Base-by-base conservation (phyloP, 805 yeast species). In the Candida oleophila region DNA sequence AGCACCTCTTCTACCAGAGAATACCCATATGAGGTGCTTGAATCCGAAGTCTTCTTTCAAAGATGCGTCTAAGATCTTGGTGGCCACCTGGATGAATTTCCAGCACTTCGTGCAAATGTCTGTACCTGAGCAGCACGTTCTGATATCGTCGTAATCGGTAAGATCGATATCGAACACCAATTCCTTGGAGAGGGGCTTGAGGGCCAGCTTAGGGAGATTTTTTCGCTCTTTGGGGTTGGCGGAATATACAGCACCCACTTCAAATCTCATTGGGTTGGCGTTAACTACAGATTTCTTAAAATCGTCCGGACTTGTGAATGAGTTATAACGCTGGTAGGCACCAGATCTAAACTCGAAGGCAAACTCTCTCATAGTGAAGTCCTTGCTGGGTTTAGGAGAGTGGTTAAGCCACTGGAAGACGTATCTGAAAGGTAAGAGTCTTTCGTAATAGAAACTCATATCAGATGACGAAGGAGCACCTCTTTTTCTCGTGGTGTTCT, bases 1-100 rank as follows among this genome's bases (percentile, higher is more conserved):
- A 14, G 95, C 96, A 65, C 99, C 99, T 78, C 99, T 87, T 74
- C 99, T 86, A 41, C 99, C 99, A 0, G 97, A 89, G 61, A 89
- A 94, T 3, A 92, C 96, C 98, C 98, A 94, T 42, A 94, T 73
- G 60, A 89, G 73, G 64, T 89, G 84, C 49, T 82, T 70, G 64
- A 88, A 91, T 1, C 97, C 98, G 66, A 94, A 94, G 65, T 92
- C 98, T 43, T 89, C 89, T 44, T 80, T 70, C 44, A 94, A 73
- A 0, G 96, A 85, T 1, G 64, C 60, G 49, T 87, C 88, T 49
- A 94, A 69, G 41, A 91, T 80, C 56, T 82, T 78, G 48, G 90
- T 80, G 1, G 97, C 97, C 21, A 91, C 80, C 18, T 85, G 82
- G 49, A 94, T 88, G 61, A 91, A 94, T 50, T 81, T 83, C 99